A percentile compares a stretch with the other conserved stretches of the same genome.
Evolutionary conservation across 169 alveolate genomes (phyloP).

Genomic region (Plasmodium sp.): DNA sequence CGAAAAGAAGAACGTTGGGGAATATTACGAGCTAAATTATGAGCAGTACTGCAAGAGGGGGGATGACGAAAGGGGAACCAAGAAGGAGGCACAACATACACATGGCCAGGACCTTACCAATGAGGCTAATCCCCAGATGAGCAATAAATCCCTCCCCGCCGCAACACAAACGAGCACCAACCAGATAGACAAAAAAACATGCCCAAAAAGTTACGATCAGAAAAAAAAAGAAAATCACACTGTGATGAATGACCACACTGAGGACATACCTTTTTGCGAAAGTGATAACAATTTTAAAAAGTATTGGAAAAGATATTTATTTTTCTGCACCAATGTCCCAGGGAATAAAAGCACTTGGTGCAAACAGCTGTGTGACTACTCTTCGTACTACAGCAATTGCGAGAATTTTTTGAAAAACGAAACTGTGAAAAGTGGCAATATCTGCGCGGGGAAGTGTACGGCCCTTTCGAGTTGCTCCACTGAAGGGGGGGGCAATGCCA

Average conservation of each 20-base stretch:
- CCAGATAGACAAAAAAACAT: background rate
- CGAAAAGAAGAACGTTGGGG: slow-evolving; percentile 33
- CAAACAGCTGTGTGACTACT: slow-evolving; percentile 56
- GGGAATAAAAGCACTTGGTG: slow-evolving; percentile 64
- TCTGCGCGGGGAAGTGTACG: background rate
- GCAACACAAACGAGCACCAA: background rate
- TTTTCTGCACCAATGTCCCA: slow-evolving; percentile 66
- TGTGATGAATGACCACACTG: background rate
- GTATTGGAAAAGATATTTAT: slow-evolving; percentile 73
- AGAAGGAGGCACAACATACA: background rate
- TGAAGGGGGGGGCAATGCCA: background rate
- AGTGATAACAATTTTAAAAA: slow-evolving; percentile 35
- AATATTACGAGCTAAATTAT: slow-evolving; percentile 46
- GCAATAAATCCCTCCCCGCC: background rate
- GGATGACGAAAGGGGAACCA: background rate
- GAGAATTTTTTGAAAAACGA: slow-evolving; percentile 50
- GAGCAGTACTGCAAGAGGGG: background rate
- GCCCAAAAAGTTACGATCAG: background rate
- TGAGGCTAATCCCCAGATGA: background rate
- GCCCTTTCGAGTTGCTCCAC: background rate
- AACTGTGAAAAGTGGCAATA: background rate
- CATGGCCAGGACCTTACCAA: background rate
- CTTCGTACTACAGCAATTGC: slow-evolving; percentile 20
- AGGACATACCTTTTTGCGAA: background rate
- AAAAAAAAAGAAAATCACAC: slow-evolving; percentile 2